A percentile compares a stretch with the other conserved stretches of the same genome.
phyloP scores from a whole-genome alignment of 2,329 filamentous ascomycete genomes.

The Allantophomopsis lycopodina region DNA sequence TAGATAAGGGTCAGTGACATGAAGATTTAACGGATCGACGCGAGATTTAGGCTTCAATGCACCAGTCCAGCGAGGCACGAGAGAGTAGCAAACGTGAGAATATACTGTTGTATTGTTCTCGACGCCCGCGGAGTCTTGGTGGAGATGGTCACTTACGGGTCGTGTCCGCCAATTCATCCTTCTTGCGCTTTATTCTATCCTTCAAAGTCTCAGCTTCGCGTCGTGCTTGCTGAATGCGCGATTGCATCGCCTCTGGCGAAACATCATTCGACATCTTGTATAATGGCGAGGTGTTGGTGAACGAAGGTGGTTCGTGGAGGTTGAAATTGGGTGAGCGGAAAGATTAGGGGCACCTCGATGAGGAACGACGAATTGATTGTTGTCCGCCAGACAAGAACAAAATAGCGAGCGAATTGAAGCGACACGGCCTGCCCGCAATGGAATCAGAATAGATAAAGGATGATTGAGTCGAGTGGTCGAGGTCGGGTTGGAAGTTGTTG shows the following conservation, averaged over 20 bases:
- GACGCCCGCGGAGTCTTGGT: background rate
- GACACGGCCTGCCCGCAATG: too few relatives aligned
- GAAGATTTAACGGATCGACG: background rate
- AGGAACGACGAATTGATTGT: constrained; percentile 1
- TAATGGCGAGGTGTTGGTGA: constrained; percentile 5
- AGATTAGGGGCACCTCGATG: constrained; percentile 3
- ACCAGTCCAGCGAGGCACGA: background rate
- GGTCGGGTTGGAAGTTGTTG: background rate
- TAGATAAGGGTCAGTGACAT: constrained; percentile 4
- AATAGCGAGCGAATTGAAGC: background rate
- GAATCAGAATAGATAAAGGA: background rate
- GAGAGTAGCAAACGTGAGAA: too few relatives aligned
- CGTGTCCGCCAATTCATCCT: constrained; percentile 97
- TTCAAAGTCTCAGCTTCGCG: constrained; percentile 96
- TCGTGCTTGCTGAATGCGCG: constrained; percentile 80
- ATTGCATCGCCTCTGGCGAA: constrained; percentile 73
- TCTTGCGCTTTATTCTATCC: constrained; percentile 98
- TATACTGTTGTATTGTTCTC: too few relatives aligned
- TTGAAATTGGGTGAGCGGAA: constrained; percentile 6
- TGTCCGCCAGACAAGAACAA: background rate
- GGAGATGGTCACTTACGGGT: constrained; percentile 57
- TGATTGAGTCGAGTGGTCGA: background rate
- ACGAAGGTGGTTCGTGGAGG: constrained; percentile 3
- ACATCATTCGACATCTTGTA: constrained; percentile 36
- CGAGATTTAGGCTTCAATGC: background rate